These are phyloP conservation scores for Sutorius australiensis DNA, from an alignment of 768 basidiomycete genomes.

Conservation along the genomic window DNA sequence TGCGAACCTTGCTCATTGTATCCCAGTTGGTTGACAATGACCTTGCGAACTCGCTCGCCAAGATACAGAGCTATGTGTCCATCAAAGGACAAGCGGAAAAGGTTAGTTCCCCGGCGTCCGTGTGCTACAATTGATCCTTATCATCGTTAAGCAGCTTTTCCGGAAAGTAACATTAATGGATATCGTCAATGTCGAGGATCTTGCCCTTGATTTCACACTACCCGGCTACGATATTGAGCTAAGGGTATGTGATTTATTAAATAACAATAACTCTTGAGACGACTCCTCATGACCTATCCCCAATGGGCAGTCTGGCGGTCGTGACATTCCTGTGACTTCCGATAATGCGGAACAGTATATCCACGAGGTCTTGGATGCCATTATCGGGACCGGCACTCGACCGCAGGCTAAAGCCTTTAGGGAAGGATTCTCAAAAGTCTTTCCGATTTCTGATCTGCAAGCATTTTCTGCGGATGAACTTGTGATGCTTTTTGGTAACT, in stretches of 20 bases:
- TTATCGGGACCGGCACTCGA: constrained; percentile 75
- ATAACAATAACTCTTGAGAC: neutral
- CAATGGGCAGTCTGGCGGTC: constrained; percentile 63
- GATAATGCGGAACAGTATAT: constrained; percentile 91
- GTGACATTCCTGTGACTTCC: constrained; percentile 74
- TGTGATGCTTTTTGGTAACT: constrained; percentile 93
- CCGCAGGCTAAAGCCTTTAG: constrained; percentile 87
- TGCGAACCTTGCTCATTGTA: constrained; percentile 5
- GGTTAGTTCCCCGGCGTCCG: constrained; percentile 32
- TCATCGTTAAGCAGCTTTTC: constrained; percentile 37
- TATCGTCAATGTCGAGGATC: constrained; percentile 73
- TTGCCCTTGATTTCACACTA: constrained; percentile 93
- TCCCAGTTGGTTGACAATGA: constrained; percentile 75
- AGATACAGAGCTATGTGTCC: constrained; percentile 67
- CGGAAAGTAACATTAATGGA: constrained; percentile 58
- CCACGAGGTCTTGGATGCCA: constrained; percentile 78
- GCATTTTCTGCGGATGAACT: constrained; percentile 94
- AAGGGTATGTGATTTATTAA: constrained; percentile 46
- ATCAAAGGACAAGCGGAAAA: constrained; percentile 50
- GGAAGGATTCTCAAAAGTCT: constrained; percentile 94
- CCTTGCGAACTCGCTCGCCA: constrained; percentile 80
- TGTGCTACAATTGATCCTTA: neutral
- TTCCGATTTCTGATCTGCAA: constrained; percentile 85
- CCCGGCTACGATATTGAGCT: constrained; percentile 95
- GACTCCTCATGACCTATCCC: neutral